Evolutionary conservation across 108 stramenopile genomes (phyloP).

Genomic region (Cyclotella baltica): DNA sequence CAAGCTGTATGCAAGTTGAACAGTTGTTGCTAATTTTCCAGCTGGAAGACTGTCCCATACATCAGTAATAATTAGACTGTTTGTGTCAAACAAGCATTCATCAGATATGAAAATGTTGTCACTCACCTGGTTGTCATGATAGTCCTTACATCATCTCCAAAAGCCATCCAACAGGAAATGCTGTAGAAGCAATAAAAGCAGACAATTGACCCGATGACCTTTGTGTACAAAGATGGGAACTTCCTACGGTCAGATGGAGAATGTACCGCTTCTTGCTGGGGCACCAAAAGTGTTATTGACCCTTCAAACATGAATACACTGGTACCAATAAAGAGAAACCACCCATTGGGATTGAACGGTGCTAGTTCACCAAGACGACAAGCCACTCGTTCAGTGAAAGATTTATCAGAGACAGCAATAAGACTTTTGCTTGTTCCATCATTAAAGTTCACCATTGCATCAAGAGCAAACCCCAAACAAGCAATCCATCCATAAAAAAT

Average conservation of each 20-base stretch:
- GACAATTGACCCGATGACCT: constrained; percentile 64
- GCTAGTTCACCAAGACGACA: constrained; percentile 22
- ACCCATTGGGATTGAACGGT: constrained; percentile 49
- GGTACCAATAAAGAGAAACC: constrained; percentile 79
- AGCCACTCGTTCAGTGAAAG: constrained; percentile 14
- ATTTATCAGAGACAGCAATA: constrained; percentile 13
- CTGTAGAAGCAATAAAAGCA: constrained; percentile 73
- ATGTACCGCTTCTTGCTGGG: constrained; percentile 75
- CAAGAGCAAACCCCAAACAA: constrained; percentile 61
- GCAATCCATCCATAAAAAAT: constrained; percentile 70
- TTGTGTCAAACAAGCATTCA: too few species aligned
- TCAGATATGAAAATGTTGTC: not conserved
- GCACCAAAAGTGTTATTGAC: constrained; percentile 76
- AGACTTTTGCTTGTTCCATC: not conserved
- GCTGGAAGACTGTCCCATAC: constrained; percentile 55
- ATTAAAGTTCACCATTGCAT: constrained; percentile 18
- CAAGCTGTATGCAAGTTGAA: constrained; percentile 73
- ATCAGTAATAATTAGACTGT: too few species aligned
- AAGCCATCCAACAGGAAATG: constrained; percentile 66
- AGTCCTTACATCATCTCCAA: constrained; percentile 63
- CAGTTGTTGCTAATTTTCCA: constrained; percentile 59
- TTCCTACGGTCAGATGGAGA: constrained; percentile 47
- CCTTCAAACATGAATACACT: constrained; percentile 68
- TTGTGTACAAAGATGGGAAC: constrained; percentile 64
- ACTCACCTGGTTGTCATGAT: constrained; percentile 66